Evolutionary conservation across 202 grass and related monocot species (phyloP), one percentile per base, ranked within the genome.

Genomic region (Schoenoplectus triqueter): DNA sequence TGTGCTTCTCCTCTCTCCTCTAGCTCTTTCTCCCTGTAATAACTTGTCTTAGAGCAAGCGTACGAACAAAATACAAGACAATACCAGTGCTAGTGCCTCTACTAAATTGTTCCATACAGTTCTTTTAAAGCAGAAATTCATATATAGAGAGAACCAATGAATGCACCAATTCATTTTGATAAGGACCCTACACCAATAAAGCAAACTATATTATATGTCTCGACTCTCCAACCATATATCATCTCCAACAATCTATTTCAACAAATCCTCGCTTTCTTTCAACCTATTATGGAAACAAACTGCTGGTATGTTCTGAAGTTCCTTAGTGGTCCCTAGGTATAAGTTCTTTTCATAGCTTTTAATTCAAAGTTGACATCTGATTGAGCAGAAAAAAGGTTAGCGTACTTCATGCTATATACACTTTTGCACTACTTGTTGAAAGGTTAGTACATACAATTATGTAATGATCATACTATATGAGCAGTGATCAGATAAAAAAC

Each of bases 1-100:
- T 84, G 62, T 86, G 88, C 57, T 81, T 85, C 70, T 74, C 80
- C 70, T 84, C 62, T 84, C 62, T 82, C 63, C 68, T 82, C 80
- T 86, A 76, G 64, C 72, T 89, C 31, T 86, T 69, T 80, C 13
- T 68, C 44, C 61, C 60, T 80, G 87, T 64, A 44, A 80, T 64
- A 19, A 82, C 31, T 86, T 89, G 86, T 86, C 83, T 19, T 45
- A 78, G 55, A 84, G 72, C 71, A 48, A 79, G 66, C 42, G 60
- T 76, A 72, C 18, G 78, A 84, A 83, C 70, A 73, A 15, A 80
- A 69, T 62, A 84, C 44, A 86, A 86, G 80, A 84, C 84, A 86
- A 80, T 80, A 47, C 87, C 81, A 85, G 22, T 78, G 14, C 62
- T 10, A 66, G 62, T 45, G 50, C 65, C 85, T 74, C 46, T 78